Evolutionary conservation across 306 rosid species (phyloP), one percentile per base, ranked within the genome.

Genomic region (Prunus mongolica): DNA sequence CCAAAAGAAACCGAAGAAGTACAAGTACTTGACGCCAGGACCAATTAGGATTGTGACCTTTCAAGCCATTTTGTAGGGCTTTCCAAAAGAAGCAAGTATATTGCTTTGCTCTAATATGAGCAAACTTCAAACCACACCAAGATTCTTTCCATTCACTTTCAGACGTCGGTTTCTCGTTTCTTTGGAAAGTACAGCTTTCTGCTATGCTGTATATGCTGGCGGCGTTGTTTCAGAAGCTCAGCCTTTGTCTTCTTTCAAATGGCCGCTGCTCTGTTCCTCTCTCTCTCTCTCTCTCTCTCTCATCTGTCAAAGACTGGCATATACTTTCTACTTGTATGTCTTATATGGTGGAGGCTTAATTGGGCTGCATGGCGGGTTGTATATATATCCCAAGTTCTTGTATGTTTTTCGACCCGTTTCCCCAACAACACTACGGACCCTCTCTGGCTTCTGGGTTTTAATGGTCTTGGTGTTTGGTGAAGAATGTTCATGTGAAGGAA

Each of bases 151-250:
- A 47, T 55, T 25, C 41, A 15, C 45, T 30, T 49, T 27, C 63
- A 51, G 28, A 19, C n/a, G 63, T 70, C 63, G 13, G 18, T 32
- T 71, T 71, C 75, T 71, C 13, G 51, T 2, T n/a, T 71, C 51
- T 54, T 57, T 38, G 67, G 54, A 56, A 41, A 56, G 38, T 56
- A 63, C 55, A 72, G 54, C 32, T 56, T 22, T n/a, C 30, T 56
- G 46, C 52, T 20, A 38, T 38, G 55, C 66, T 56, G 47, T 24
- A 18, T 56, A 72, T 56, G 76, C 76, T 57, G 74, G 66, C 55
- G 76, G 46, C 76, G 67, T 72, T 72, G 54, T 20, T 72, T 38
- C 76, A 22, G 54, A 72, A 34, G 76, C 41, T 38, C 16, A 13
- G 3, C 27, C 15, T 13, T 72, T 72, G 67, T 72, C 76, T 22